Conservation (phyloP, 305 asterid genomes). For the Fraxinus latifolia region DNA sequence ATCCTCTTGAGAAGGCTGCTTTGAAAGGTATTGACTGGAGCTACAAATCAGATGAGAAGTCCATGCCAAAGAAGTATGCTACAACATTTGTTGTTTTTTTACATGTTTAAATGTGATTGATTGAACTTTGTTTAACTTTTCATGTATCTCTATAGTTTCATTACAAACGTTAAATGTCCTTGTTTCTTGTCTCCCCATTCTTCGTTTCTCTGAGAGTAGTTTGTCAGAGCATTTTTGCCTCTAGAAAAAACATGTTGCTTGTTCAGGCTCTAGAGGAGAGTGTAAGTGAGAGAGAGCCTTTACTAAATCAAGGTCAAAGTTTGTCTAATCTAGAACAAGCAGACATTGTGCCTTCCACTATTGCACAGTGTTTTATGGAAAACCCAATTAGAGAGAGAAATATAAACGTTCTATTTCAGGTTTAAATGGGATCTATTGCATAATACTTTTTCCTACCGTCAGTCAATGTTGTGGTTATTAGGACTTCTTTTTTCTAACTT, state of each 20-base stretch:
- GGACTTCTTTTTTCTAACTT: constrained; percentile 4
- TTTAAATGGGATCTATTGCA: not conserved
- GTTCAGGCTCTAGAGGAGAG: constrained; percentile 7
- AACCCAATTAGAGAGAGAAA: constrained; percentile 2
- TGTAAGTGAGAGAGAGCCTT: constrained; percentile 3
- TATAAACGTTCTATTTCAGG: not conserved
- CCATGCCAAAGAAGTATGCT: constrained; percentile 83
- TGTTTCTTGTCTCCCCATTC: constrained; percentile 8
- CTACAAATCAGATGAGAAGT: constrained; percentile 94
- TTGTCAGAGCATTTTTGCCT: not conserved
- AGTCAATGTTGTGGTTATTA: not conserved
- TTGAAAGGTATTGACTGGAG: constrained; percentile 90
- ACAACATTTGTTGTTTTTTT: constrained; percentile 11
- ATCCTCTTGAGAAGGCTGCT: constrained; percentile 99
- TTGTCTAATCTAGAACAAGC: not conserved
- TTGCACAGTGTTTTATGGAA: not conserved
- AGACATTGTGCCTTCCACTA: constrained; percentile 3
- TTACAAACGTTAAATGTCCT: not conserved
- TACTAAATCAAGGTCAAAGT: not conserved
- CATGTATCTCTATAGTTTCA: not conserved
- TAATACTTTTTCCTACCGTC: not conserved
- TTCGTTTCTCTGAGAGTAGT: not conserved
- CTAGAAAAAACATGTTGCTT: not conserved
- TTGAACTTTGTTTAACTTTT: not conserved
- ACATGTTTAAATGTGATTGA: not conserved